Base-by-base conservation (phyloP, 306 rosid species). In the Vigna reflexopilosa region DNA sequence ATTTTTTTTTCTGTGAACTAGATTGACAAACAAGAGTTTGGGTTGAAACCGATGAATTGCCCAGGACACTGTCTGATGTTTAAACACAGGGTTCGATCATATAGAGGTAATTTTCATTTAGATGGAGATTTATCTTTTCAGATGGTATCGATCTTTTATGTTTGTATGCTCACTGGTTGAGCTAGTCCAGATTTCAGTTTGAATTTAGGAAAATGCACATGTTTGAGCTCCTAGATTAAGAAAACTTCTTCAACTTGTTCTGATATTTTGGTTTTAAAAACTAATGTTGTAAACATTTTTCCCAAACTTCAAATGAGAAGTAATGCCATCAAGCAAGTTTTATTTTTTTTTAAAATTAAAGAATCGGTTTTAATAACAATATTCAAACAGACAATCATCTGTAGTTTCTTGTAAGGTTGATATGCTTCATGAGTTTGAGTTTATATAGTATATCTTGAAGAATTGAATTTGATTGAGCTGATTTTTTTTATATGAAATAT, bases 11-110 rank as follows among this genome's bases (percentile, higher is more conserved):
- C 36, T 67, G 57, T 73, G 38, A 34, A 73, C 64, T 89, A 95
- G 98, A 80, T 95, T 75, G 98, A 95, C 86, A 95, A 92, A 79
- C 98, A 95, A 72, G 98, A 95, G 77, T 95, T 95, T 86, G 98
- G 98, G 75, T 67, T 95, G 87, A 95, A 95, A 82, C 98, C 98
- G 36, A 95, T 92, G 98, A 95, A 95, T 85, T 95, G 98, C 88
- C 98, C 98, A 0, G 98, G 98, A n/a, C 98, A 95, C 81, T 95
- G 98, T 85, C 83, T 95, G 82, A 89, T 92, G 92, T 95, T 90
- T 82, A 92, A 95, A 76, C 98, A 95, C 72, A 87, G 97, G 86
- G 98, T 92, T 81, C 97, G 97, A 50, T 95, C 98, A 19, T 95
- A 95, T 78, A 89, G 97, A 86, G 98, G 97, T 90, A 80, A 65